Evolutionary conservation across 73 alveolate species (phyloP).

Genomic region (Paraurostyla sp.): DNA sequence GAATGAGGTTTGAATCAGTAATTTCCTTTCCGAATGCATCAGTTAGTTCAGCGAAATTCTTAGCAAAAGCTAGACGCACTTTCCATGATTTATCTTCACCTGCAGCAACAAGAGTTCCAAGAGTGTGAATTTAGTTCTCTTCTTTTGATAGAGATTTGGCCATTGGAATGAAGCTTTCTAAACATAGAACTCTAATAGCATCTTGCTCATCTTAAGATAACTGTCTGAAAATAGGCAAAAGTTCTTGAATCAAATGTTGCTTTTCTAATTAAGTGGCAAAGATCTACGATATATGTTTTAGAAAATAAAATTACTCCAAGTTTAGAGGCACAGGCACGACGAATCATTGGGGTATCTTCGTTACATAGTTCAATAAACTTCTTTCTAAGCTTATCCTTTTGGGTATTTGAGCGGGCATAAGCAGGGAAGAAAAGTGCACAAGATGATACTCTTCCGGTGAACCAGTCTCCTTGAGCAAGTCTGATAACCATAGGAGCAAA

Average conservation of each 20-base stretch:
- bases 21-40: constrained; percentile 97
- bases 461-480: constrained; percentile 93
- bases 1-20: constrained; percentile 90
- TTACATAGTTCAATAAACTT: constrained; percentile 96
- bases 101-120: constrained; percentile 90
- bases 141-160: constrained; percentile 93
- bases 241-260: constrained; percentile 89
- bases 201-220: constrained; percentile 96
- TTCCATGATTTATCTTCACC: constrained; percentile 99
- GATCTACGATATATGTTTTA: constrained; percentile 23
- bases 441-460: constrained; percentile 97
- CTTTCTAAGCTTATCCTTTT: constrained; percentile 95
- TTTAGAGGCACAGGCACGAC: constrained; percentile 97
- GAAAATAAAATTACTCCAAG: constrained; percentile 75
- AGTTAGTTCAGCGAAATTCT: constrained; percentile 95
- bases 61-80: constrained; percentile 96
- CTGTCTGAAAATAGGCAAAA: constrained; percentile 92
- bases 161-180: constrained; percentile 92
- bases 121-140: constrained; percentile 92
- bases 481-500: constrained; percentile 89
- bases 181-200: constrained; percentile 93
- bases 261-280: constrained; percentile 94
- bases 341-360: constrained; percentile 98
- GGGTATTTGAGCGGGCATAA: constrained; percentile 92
- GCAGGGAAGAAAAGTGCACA: constrained; percentile 93